A percentile compares a stretch with the other conserved stretches of the same genome.
phyloP scores from a whole-genome alignment of 305 asterid species.

The Salvia sclarea region DNA sequence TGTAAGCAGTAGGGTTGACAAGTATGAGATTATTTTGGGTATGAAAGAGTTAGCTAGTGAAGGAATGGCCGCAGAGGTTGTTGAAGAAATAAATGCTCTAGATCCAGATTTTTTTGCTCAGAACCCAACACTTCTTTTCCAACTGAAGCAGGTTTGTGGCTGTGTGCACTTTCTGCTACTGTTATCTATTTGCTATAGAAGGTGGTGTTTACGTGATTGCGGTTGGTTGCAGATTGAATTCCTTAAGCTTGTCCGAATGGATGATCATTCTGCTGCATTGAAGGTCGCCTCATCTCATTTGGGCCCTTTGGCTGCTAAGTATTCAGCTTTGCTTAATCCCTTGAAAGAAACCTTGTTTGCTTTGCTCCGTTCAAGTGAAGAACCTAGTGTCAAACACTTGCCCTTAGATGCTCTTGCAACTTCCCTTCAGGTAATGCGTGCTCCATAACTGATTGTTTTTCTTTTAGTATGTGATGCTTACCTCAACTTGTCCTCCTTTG shows the following conservation, averaged over 20 bases:
- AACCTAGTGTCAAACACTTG: conserved; percentile 52
- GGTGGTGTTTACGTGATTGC: conserved; percentile 24
- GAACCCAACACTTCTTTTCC: conserved; percentile 76
- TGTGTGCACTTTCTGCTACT: conserved; percentile 14
- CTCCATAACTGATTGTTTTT: conserved; percentile 15
- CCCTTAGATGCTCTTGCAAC: conserved; percentile 82
- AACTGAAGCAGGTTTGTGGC: conserved; percentile 77
- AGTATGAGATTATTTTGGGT: conserved; percentile 61
- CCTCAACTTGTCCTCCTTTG: no score
- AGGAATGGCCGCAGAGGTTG: conserved; percentile 93
- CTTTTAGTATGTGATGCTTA: conserved; percentile 1
- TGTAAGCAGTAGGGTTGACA: conserved; percentile 49
- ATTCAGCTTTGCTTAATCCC: conserved; percentile 76
- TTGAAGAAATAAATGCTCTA: conserved; percentile 73
- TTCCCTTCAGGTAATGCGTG: conserved; percentile 75
- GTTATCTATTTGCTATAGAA: neutral
- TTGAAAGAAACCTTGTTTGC: conserved; percentile 80
- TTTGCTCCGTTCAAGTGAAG: conserved; percentile 78
- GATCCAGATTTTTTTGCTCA: conserved; percentile 74
- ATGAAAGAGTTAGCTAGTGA: conserved; percentile 77
- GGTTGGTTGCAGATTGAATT: conserved; percentile 77
- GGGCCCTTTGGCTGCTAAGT: conserved; percentile 91
- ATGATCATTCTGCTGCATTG: conserved; percentile 77
- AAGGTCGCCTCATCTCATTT: conserved; percentile 80
- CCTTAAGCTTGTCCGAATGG: conserved; percentile 68